These are phyloP conservation scores for Tulasnella sp. DNA, from an alignment of 768 basidiomycete species.

Conservation along the genomic window DNA sequence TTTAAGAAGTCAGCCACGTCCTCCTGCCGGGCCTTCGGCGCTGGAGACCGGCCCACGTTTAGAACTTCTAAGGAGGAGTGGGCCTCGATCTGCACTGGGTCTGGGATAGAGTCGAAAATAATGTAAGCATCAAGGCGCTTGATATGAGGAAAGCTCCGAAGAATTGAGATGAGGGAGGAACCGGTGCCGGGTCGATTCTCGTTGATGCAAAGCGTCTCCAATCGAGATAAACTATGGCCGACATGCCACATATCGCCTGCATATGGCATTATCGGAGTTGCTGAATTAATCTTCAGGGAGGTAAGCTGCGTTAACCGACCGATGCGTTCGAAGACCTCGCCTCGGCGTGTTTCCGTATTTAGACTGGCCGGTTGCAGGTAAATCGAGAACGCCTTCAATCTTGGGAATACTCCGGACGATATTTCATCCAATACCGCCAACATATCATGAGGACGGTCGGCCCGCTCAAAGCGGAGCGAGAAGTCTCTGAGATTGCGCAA, in stretches of 20 bases:
- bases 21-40: background rate
- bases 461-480: background rate
- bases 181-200: background rate
- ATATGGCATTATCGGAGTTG: background rate
- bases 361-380: background rate
- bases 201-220: background rate
- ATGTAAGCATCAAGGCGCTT: background rate
- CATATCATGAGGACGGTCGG: background rate
- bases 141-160: background rate
- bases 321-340: background rate
- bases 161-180: background rate
- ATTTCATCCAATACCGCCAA: background rate
- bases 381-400: background rate
- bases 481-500: background rate
- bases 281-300: background rate
- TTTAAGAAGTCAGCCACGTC: background rate
- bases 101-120: background rate
- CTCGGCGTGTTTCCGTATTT: background rate
- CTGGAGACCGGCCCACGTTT: background rate
- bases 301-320: background rate
- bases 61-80: background rate
- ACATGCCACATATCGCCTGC: background rate
- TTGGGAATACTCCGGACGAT: background rate
- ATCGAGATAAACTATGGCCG: background rate
- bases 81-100: no score